Base-by-base conservation (phyloP, 805 yeast species). In the Candida insectalens region DNA sequence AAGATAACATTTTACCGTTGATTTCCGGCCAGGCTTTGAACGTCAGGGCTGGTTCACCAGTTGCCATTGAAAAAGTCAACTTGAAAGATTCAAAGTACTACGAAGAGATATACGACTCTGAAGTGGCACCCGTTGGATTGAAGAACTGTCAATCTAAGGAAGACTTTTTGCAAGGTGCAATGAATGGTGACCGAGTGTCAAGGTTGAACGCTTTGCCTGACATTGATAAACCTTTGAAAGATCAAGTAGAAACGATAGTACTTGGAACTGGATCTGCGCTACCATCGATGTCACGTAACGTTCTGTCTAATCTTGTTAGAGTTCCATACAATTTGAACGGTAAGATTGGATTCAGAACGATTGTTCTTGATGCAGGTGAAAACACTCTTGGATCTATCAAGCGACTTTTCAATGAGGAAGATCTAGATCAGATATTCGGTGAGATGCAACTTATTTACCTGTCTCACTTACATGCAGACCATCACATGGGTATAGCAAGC, bases 391-490 rank as follows among this genome's bases (percentile, higher is more conserved):
- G 94, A 2, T 59, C 83, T 1, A 55, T 92, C 40, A 52, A 60
- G 21, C 69, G 97, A 43, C 62, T 73, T 36, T 74, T 74, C 40
- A 77, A 77, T 0, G 60, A 63, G 7, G 60, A 59, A 2, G 66
- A 67, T 13, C 41, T 63, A 2, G 46, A 48, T 2, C 29, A 17
- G 34, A 28, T 81, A 2, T 64, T 88, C 41, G 43, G 57, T 27
- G 94, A 88, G 46, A 57, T 88, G 37, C 60, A 69, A 21, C 37
- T 83, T 35, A 61, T 89, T 15, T 83, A 73, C 47, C 60, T 92
- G 35, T 81, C 94, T 45, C 99, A 92, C 62, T 63, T 89, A 46
- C 99, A 92, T 57, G 98, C 97, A 0, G 99, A 92, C 53, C 99
- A 92, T 53, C 96, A 89, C 55, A 60, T 92, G 27, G 99, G 99